These are phyloP conservation scores for Blastobotrys elegans DNA, from an alignment of 1,139 yeast genomes.

Conservation along the genomic window DNA sequence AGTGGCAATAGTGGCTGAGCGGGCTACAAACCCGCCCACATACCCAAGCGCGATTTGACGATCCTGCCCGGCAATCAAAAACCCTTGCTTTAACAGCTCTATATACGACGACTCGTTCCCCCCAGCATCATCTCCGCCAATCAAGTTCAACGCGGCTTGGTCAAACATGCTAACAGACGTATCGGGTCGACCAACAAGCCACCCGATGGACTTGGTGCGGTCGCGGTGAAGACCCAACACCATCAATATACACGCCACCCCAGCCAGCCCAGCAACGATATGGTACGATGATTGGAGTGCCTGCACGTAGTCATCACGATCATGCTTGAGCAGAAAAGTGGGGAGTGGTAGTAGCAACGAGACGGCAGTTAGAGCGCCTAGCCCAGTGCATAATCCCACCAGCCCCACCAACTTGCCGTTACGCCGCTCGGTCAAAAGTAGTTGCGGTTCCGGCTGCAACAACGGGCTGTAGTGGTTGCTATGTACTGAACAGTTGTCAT, in stretches of 20 bases:
- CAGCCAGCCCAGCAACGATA: constrained; percentile 41
- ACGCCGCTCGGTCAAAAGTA: constrained; percentile 16
- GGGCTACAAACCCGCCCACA: constrained; percentile 57
- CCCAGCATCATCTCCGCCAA: no score
- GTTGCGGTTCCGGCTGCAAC: constrained; percentile 8
- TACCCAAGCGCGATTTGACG: constrained; percentile 46
- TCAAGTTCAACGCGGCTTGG: constrained; percentile 29
- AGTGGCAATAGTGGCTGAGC: constrained; percentile 58
- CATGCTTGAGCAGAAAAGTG: constrained; percentile 45
- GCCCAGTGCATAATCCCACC: constrained; percentile 58
- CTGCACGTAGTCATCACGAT: constrained; percentile 37
- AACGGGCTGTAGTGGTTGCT: constrained; percentile 9
- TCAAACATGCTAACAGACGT: constrained; percentile 24
- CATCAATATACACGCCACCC: constrained; percentile 40
- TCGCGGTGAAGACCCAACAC: constrained; percentile 47
- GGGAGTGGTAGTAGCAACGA: constrained; percentile 70
- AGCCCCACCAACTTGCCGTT: constrained; percentile 57
- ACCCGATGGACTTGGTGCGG: constrained; percentile 32
- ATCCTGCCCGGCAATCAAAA: constrained; percentile 37
- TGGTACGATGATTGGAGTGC: constrained; percentile 48
- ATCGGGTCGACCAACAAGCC: constrained; percentile 25
- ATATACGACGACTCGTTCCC: constrained; percentile 33
- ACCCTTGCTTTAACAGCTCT: constrained; percentile 44
- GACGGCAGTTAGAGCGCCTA: constrained; percentile 62
- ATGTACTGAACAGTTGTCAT: no score